A percentile compares a stretch with the other conserved stretches of the same genome.
Conservation (phyloP, 805 yeast species). For the Sporopachydermia quercuum region DNA sequence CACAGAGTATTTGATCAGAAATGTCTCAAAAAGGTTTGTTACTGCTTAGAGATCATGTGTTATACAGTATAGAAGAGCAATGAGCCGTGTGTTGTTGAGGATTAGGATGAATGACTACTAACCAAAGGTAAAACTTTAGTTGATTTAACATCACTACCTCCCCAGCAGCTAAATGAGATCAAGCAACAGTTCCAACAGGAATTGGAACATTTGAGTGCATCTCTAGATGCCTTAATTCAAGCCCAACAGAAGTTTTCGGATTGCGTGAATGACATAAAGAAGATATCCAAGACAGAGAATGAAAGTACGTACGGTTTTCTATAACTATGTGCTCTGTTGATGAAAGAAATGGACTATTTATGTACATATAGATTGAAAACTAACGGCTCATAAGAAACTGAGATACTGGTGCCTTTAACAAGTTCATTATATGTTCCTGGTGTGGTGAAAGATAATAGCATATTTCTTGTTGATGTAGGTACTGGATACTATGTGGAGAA, state of each 20-base stretch:
- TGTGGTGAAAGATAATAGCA: conserved; percentile 42
- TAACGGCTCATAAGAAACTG: conserved; percentile 19
- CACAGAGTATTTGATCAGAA: too few relatives aligned
- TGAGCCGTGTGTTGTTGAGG: too few relatives aligned
- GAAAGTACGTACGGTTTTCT: conserved; percentile 17
- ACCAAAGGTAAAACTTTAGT: conserved; percentile 28
- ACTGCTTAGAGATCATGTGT: too few relatives aligned
- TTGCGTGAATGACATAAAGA: conserved; percentile 56
- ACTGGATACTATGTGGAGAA: conserved; percentile 93
- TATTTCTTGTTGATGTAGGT: conserved; percentile 84
- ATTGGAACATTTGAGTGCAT: conserved; percentile 69
- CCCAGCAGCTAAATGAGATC: conserved; percentile 75
- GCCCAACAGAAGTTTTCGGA: conserved; percentile 76
- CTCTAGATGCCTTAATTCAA: conserved; percentile 66
- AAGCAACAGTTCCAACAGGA: conserved; percentile 77
- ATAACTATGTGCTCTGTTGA: not conserved
- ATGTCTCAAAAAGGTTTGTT: too few relatives aligned
- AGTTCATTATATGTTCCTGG: conserved; percentile 87
- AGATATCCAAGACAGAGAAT: conserved; percentile 26
- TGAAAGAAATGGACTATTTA: conserved; percentile 7
- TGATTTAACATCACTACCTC: conserved; percentile 56
- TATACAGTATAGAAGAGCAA: too few relatives aligned
- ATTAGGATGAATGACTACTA: too few relatives aligned
- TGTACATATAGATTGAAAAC: conserved; percentile 2
- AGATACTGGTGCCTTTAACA: conserved; percentile 74